Percentiles rank a stretch among this genome's conserved stretches.
These are phyloP conservation scores for Pseudoturritis turrita DNA, from an alignment of 345 rosid species.

Conservation along the genomic window DNA sequence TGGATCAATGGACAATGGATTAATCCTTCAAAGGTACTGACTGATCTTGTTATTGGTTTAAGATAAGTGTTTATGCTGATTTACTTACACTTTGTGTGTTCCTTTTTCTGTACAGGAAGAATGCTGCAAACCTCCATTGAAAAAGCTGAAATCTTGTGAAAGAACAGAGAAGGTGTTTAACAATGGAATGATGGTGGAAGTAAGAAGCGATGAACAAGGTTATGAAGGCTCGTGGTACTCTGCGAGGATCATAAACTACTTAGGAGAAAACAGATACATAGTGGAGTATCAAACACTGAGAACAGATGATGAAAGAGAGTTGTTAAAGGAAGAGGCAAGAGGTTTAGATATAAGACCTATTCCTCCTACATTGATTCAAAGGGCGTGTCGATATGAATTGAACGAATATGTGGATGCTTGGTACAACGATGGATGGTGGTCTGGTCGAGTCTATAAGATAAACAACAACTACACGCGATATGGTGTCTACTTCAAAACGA, in stretches of 20 bases:
- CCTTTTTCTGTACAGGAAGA: not conserved
- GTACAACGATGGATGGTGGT: conserved; percentile 54
- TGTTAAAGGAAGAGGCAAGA: conserved; percentile 37
- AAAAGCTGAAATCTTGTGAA: conserved; percentile 8
- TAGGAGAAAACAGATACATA: conserved; percentile 38
- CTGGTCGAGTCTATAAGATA: conserved; percentile 31
- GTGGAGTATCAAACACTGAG: conserved; percentile 47
- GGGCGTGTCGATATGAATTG: not conserved
- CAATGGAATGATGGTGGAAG: conserved; percentile 17
- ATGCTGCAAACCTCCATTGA: not conserved
- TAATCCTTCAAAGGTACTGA: conserved; percentile 25
- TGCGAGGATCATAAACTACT: conserved; percentile 35
- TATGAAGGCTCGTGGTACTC: conserved; percentile 59
- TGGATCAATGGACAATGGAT: conserved; percentile 48
- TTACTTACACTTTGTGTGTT: not conserved
- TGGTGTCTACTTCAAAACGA: conserved; percentile 34
- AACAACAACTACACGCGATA: conserved; percentile 18
- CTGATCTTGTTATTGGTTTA: not conserved
- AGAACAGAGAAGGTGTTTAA: not conserved
- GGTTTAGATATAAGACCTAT: conserved; percentile 38
- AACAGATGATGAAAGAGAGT: conserved; percentile 36
- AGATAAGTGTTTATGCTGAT: not conserved
- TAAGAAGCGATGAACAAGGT: conserved; percentile 48
- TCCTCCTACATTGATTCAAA: conserved; percentile 32
- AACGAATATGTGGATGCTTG: conserved; percentile 40